Percentiles rank a stretch among this genome's conserved stretches.
Evolutionary conservation across 139 green algal species (phyloP).

Genomic region (Coelastrella sp.): DNA sequence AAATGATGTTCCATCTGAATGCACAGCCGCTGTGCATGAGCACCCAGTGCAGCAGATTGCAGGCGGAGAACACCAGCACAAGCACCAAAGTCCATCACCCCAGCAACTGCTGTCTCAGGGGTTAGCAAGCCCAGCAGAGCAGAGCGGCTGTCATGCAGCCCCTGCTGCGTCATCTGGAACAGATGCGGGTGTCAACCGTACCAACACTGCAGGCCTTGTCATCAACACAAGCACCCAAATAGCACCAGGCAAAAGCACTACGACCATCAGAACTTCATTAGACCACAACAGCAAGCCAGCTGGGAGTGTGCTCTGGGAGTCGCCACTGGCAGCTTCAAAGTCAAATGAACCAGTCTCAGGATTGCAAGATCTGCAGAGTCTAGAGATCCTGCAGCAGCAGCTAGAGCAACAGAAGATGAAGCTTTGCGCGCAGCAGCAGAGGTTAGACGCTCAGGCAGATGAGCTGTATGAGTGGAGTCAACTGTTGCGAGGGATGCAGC

Average conservation of each 20-base stretch:
- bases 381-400: background rate
- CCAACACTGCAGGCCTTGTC: background rate
- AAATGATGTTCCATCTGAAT: too few relatives aligned
- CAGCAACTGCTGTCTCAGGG: too few relatives aligned
- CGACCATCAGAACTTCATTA: background rate
- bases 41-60: too few relatives aligned
- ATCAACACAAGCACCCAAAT: background rate
- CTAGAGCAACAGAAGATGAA: background rate
- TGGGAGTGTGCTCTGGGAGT: background rate
- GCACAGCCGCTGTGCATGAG: too few relatives aligned
- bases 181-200: background rate
- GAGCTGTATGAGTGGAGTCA: conserved; percentile 6
- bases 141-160: too few relatives aligned
- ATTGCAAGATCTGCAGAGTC: background rate
- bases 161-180: too few relatives aligned
- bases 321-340: background rate
- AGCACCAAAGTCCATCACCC: too few relatives aligned
- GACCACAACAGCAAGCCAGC: background rate
- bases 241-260: background rate
- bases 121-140: too few relatives aligned
- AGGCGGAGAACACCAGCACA: too few relatives aligned
- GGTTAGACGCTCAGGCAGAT: background rate
- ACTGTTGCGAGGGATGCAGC: background rate
- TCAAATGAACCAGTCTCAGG: background rate
- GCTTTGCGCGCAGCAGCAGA: background rate